phyloP scores from a whole-genome alignment of 768 basidiomycete species.

The Melanogaster broomeanus region DNA sequence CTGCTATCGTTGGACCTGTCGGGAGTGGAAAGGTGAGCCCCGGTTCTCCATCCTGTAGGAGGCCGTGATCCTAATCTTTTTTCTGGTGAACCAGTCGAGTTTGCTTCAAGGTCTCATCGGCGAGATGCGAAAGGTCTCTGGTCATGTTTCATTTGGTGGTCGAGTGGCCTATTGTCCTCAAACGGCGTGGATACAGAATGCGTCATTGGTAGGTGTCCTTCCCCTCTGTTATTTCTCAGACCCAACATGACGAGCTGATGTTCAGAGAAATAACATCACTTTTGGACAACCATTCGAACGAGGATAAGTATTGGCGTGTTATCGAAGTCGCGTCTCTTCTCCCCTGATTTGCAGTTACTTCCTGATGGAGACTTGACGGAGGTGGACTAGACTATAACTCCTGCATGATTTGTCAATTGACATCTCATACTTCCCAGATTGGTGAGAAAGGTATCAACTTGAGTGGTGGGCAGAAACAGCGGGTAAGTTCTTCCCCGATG shows the following conservation, averaged over 20 bases:
- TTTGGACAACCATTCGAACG: slow-evolving; percentile 68
- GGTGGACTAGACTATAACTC: slow-evolving; percentile 38
- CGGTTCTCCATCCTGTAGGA: background rate
- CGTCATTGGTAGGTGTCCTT: slow-evolving; percentile 44
- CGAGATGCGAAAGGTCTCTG: slow-evolving; percentile 61
- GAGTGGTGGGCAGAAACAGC: slow-evolving; percentile 67
- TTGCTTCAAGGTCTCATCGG: slow-evolving; percentile 65
- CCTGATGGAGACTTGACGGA: slow-evolving; percentile 75
- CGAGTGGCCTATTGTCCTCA: slow-evolving; percentile 71
- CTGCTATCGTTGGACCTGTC: slow-evolving; percentile 68
- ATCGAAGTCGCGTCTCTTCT: slow-evolving; percentile 59
- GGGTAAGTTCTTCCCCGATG: slow-evolving; percentile 34
- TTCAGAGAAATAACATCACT: slow-evolving; percentile 62
- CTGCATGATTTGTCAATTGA: background rate
- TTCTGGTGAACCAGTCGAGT: slow-evolving; percentile 43
- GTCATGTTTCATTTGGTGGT: slow-evolving; percentile 61
- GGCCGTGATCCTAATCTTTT: background rate
- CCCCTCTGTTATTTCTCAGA: background rate
- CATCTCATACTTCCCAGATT: slow-evolving; percentile 42
- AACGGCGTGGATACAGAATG: slow-evolving; percentile 78
- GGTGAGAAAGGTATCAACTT: slow-evolving; percentile 72
- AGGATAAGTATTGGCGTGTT: slow-evolving; percentile 64
- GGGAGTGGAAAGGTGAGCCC: slow-evolving; percentile 60
- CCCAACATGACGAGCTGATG: background rate
- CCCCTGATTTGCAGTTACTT: slow-evolving; percentile 63